Evolutionary conservation across 1,284 basidiomycete genomes (phyloP), one percentile per base, ranked within the genome.

Genomic region (Ceratobasidium papillatum): DNA sequence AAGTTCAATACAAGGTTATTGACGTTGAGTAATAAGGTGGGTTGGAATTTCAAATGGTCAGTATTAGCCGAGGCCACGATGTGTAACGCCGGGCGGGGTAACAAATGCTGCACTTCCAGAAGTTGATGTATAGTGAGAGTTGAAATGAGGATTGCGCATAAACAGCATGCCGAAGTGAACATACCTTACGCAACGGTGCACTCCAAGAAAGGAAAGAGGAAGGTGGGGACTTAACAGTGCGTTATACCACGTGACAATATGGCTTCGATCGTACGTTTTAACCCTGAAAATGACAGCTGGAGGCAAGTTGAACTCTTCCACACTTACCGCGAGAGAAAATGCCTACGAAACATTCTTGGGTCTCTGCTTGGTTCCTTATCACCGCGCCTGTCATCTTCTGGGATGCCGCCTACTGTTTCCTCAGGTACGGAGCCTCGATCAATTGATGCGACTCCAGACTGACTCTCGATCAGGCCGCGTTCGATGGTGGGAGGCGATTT

Each of bases 401-500:
- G 89, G 93, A 94, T 84, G 90, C 84, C 0, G 83, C 84, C 0
- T 95, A 93, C 80, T 93, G 90, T 80, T 89, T 94, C 78, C 84
- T 89, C 84, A 84, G 90, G 90, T 89, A 51, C 56, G n/a, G 41
- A 22, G n/a, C 12, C 19, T 38, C 22, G 4, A 27, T 27, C n/a
- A 22, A 25, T 43, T 4, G 54, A 25, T 47, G 45, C 17, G 36
- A 27, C 36, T 30, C 36, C 66, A 76, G 52, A 63, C 64, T 63
- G 49, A 59, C 61, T 47, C 38, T 52, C 17, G 19, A 25, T 38
- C 73, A 87, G 89, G 62, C 90, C 89, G 3, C 85, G 88, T 30
- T 89, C 87, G 7, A 88, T 91, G 85, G 79, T 81, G n/a, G 94
- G 93, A 1, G 94, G 94, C 1, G 93, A 95, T 82, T 84, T 95